phyloP scores from a whole-genome alignment of 2,329 filamentous ascomycete genomes.

The Tolypocladium tundrense region DNA sequence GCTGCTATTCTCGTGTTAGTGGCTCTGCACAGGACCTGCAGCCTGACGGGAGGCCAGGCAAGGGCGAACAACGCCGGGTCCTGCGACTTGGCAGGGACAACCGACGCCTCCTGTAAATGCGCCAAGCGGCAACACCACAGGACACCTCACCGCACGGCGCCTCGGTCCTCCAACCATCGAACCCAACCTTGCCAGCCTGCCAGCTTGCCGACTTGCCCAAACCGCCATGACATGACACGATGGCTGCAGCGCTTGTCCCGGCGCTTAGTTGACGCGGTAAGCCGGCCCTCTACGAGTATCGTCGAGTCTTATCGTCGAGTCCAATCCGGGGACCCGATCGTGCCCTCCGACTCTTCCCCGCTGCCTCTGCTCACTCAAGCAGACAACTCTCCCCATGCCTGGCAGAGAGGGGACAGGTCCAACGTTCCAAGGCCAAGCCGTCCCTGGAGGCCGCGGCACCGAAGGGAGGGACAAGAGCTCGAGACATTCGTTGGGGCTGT shows the following conservation, averaged over 20 bases:
- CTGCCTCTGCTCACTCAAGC: neutral
- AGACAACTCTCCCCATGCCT: too few relatives aligned
- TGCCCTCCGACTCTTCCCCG: too few relatives aligned
- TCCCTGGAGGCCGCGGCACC: neutral
- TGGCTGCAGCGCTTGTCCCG: neutral
- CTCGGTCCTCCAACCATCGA: neutral
- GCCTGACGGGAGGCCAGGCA: neutral
- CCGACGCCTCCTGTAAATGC: neutral
- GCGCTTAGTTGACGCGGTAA: neutral
- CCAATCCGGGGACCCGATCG: too few relatives aligned
- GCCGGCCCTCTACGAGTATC: neutral
- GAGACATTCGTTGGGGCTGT: neutral
- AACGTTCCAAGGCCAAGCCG: neutral
- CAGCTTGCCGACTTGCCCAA: neutral
- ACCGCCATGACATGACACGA: neutral
- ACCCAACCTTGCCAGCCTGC: neutral
- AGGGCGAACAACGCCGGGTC: neutral
- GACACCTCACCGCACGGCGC: neutral
- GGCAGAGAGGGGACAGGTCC: neutral
- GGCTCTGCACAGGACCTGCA: neutral
- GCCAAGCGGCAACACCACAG: neutral
- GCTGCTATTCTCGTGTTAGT: neutral
- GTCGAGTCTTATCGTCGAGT: too few relatives aligned
- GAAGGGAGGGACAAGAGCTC: neutral
- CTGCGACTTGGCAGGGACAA: neutral